Evolutionary conservation across 345 rosid species (phyloP).

Genomic region (Brassica cretica): DNA sequence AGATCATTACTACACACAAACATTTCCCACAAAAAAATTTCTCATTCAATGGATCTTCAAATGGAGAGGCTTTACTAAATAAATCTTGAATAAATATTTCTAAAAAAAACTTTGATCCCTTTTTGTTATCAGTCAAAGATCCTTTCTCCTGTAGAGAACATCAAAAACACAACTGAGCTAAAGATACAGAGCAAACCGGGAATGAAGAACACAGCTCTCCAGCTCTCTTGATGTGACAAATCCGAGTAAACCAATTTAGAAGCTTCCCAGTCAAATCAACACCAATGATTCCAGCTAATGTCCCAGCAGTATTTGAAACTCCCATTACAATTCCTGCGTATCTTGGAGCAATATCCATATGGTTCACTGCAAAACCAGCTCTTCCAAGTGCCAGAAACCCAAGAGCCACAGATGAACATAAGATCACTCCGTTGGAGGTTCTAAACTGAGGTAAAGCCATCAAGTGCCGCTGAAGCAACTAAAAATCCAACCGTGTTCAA

Average conservation of each 20-base stretch:
- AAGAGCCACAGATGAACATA: slow-evolving; percentile 86
- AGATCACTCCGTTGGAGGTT: slow-evolving; percentile 72
- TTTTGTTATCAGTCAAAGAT: slow-evolving; percentile 53
- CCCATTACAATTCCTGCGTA: slow-evolving; percentile 98
- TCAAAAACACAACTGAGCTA: slow-evolving; percentile 50
- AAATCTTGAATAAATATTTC: slow-evolving; percentile 31
- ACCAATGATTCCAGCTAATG: slow-evolving; percentile 90
- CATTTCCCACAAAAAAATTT: slow-evolving; percentile 17
- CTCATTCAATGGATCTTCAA: slow-evolving; percentile 7
- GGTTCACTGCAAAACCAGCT: slow-evolving; percentile 97
- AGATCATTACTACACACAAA: slow-evolving; percentile 20
- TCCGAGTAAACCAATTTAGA: slow-evolving; percentile 69
- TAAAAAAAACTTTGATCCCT: slow-evolving; percentile 6
- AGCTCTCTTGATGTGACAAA: slow-evolving; percentile 91
- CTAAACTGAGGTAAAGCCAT: slow-evolving; percentile 78
- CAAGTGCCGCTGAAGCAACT: slow-evolving; percentile 80
- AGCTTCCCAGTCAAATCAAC: slow-evolving; percentile 81
- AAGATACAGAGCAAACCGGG: slow-evolving; percentile 85
- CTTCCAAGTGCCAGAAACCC: slow-evolving; percentile 90
- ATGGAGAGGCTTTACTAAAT: slow-evolving; percentile 27
- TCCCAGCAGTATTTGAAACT: slow-evolving; percentile 96
- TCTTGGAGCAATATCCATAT: slow-evolving; percentile 96
- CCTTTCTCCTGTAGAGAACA: not conserved
- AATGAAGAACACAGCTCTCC: slow-evolving; percentile 79
- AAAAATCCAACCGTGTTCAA: slow-evolving; percentile 81